phyloP scores from a whole-genome alignment of 495 filamentous ascomycete genomes.

The Penicillium crystallinum region DNA sequence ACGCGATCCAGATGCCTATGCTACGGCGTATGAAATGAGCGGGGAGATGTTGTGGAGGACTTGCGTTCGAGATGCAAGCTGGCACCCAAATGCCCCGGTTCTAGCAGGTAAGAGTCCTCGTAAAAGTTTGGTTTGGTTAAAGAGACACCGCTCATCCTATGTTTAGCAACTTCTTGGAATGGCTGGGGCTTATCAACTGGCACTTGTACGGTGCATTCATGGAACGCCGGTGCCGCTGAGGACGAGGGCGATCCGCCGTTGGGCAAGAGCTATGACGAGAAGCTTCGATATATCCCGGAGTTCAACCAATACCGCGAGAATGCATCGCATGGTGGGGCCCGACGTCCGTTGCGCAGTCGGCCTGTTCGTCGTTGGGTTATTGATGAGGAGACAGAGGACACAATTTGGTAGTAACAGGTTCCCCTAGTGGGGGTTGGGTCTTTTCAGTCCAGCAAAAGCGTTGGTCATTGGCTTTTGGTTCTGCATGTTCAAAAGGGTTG shows the following conservation, averaged over 20 bases:
- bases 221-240: slow-evolving; percentile 56
- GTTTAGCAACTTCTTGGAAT: slow-evolving; percentile 72
- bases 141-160: slow-evolving; percentile 2
- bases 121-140: no score
- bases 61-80: slow-evolving; percentile 86
- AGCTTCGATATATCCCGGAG: slow-evolving; percentile 26
- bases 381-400: slow-evolving; percentile 12
- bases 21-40: slow-evolving; percentile 35
- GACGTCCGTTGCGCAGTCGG: slow-evolving; percentile 21
- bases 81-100: slow-evolving; percentile 88
- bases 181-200: slow-evolving; percentile 63
- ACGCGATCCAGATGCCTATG: slow-evolving; percentile 40
- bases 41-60: slow-evolving; percentile 59
- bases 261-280: slow-evolving; percentile 57
- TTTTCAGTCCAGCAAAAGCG: background rate
- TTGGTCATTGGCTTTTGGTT: background rate
- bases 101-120: slow-evolving; percentile 64
- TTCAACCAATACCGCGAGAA: slow-evolving; percentile 27
- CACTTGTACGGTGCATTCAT: slow-evolving; percentile 71
- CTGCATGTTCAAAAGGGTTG: background rate
- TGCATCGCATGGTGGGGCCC: slow-evolving; percentile 6
- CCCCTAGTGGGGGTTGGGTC: background rate
- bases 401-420: slow-evolving; percentile 8
- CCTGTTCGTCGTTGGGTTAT: slow-evolving; percentile 17
- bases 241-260: slow-evolving; percentile 65